A percentile compares a stretch with the other conserved stretches of the same genome.
Evolutionary conservation across 148 eudicot species (phyloP).

Genomic region (Euryodendron excelsum): DNA sequence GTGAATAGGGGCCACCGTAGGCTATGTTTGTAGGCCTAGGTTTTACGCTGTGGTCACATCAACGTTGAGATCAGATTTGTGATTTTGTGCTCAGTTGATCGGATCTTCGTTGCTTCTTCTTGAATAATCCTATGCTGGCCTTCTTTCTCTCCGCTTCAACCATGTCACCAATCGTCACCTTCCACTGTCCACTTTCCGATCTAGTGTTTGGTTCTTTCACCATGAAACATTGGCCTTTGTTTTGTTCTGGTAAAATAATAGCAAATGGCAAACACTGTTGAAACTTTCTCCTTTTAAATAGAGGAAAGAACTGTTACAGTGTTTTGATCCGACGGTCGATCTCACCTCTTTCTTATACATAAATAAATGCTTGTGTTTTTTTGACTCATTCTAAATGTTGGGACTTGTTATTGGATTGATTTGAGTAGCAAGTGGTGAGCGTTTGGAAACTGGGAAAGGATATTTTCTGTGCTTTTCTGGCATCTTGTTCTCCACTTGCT

Average conservation of each 20-base stretch:
- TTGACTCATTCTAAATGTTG: background rate
- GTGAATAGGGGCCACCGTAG: slow-evolving; percentile 28
- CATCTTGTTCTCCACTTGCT: background rate
- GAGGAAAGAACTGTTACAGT: background rate
- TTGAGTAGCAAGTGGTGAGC: background rate
- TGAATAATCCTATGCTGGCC: background rate
- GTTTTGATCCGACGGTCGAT: background rate
- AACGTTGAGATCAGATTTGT: slow-evolving; percentile 11
- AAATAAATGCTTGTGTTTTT: background rate
- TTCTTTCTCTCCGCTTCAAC: background rate
- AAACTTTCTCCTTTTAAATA: background rate
- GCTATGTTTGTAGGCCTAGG: slow-evolving; percentile 30
- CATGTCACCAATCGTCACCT: background rate
- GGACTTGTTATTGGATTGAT: background rate
- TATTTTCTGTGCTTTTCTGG: background rate
- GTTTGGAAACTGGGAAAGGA: slow-evolving; percentile 6
- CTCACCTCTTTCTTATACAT: background rate
- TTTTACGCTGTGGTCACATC: slow-evolving; percentile 37
- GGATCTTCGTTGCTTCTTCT: slow-evolving; percentile 11
- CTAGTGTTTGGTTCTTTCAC: slow-evolving; percentile 7
- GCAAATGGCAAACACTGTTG: background rate
- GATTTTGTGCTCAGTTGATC: background rate
- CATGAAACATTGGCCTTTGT: background rate
- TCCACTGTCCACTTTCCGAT: background rate
- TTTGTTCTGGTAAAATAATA: background rate